Conservation (phyloP, 345 rosid genomes). For the Eucalyptus regnans region DNA sequence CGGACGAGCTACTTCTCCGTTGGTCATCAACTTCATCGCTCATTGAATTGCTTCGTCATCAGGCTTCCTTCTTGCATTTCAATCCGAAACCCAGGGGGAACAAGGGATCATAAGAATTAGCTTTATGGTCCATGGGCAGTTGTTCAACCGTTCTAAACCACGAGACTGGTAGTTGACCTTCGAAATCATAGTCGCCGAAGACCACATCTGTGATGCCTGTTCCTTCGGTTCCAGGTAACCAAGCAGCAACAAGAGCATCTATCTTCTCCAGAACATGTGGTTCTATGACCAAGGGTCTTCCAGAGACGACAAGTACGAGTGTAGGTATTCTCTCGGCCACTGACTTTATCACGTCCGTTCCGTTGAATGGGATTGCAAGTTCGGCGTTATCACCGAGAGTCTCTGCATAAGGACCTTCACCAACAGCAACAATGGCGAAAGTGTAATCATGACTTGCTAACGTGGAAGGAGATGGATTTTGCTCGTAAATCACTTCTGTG, state of each 20-base stretch:
- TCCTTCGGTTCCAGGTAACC: slow-evolving; percentile 89
- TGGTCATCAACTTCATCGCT: background rate
- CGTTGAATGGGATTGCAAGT: slow-evolving; percentile 56
- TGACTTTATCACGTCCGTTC: slow-evolving; percentile 27
- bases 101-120: slow-evolving; percentile 43
- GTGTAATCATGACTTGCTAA: slow-evolving; percentile 34
- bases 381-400: slow-evolving; percentile 41
- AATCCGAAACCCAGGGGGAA: slow-evolving; percentile 72
- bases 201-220: slow-evolving; percentile 55
- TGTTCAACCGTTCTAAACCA: slow-evolving; percentile 59
- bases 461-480: slow-evolving; percentile 39
- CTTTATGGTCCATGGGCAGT: slow-evolving; percentile 29
- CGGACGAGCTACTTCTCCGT: background rate
- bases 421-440: slow-evolving; percentile 67
- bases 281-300: slow-evolving; percentile 65
- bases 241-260: slow-evolving; percentile 68
- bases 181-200: slow-evolving; percentile 52
- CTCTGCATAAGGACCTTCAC: slow-evolving; percentile 80
- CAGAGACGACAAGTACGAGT: slow-evolving; percentile 48
- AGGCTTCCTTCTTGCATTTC: background rate
- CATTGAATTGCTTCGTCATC: background rate
- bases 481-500: slow-evolving; percentile 56
- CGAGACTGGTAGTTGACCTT: slow-evolving; percentile 57
- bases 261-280: slow-evolving; percentile 39
- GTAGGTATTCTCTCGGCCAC: slow-evolving; percentile 58